Base-by-base conservation (phyloP, 495 filamentous ascomycete genomes). In the Sordaria brevicollis region DNA sequence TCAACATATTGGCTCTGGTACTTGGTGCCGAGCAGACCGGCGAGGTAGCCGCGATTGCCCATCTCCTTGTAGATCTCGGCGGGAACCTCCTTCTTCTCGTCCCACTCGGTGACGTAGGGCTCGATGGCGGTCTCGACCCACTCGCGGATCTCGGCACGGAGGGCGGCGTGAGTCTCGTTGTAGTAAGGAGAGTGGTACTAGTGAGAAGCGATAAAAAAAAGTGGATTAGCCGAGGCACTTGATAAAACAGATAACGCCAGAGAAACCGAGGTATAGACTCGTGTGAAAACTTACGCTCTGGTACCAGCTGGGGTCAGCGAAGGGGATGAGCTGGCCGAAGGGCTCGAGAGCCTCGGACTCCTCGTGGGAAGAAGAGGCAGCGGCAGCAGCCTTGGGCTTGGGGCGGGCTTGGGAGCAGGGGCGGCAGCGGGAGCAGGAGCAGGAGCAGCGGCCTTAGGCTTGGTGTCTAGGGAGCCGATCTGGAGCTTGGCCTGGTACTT, bases 101-200 rank as follows among this genome's bases (percentile, higher is more conserved):
- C 95, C 95, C 95, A 99, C 78, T 99, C 95, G 54, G 89, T 91
- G 66, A 99, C 91, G 72, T 93, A 84, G 5, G 95, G 95, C 83
- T 97, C 93, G 77, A 97, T 90, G 77, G 93, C 92, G 62, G 84
- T 86, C 67, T 96, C 91, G 65, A 98, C 89, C 94, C 94, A 98
- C 84, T 91, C 83, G 74, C 95, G 92, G 57, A 96, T 86, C 83
- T 99, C 95, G 70, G 85, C 89, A 68, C 95, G 92, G 54, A 99
- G 89, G 43, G 91, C 93, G 43, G 88, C 93, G 79, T 99, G 95
- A 10, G 93, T 87, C 79, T 96, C 88, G 81, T 97, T 97, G 87
- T 90, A 96, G 85, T 97, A 97, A 19, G 95, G 91, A 15, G 95
- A 97, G 84, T 96, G 90, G 80, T 97, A 93, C 93, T 97, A 76